Evolutionary conservation across 2,329 filamentous ascomycete species (phyloP), one percentile per base, ranked within the genome.

Genomic region (Lasiodiplodia theobromae): DNA sequence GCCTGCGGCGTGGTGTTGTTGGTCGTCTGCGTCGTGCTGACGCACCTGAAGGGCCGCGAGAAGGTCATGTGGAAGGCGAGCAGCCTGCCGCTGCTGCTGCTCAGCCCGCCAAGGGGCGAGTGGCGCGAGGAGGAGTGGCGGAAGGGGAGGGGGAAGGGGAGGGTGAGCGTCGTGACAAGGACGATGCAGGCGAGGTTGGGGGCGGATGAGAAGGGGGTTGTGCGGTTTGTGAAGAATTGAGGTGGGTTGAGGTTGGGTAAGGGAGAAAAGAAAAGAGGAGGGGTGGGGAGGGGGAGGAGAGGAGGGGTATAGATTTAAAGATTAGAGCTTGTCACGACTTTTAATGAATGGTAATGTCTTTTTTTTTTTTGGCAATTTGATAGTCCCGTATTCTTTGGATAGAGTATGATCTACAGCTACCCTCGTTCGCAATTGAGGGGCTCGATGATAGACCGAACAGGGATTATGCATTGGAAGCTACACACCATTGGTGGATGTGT

Each of bases 51-150:
- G 31, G n/a, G 31, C 4, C 7, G 2, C 2, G 60, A 37, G 44
- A 31, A 28, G 11, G 60, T 64, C 18, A 10, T 25, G 60, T 64
- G 60, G 60, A 64, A 64, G 60, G 23, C 21, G 3, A 38, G 28
- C 7, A 38, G 12, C 11, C 12, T 64, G 28, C 60, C 60, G 44
- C 28, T 64, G n/a, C 18, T 64, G 47, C 44, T 64, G 60, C 28
- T 64, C 44, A 10, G 31, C 7, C 40, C 40, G 60, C 47, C 44
- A 14, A 4, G n/a, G 12, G 60, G 60, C 31, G 60, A 12, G 60
- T 52, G 60, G 60, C 37, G 47, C n/a, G 60, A 52, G 31, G 47
- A 52, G 4, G 60, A n/a, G 60, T 40, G 60, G 60, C 2, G 47
- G 28, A 18, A 31, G 60, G 60, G 60, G 6, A 25, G 31, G 47